phyloP scores from a whole-genome alignment of 768 basidiomycete genomes.

The Leccinum fibrillosum region DNA sequence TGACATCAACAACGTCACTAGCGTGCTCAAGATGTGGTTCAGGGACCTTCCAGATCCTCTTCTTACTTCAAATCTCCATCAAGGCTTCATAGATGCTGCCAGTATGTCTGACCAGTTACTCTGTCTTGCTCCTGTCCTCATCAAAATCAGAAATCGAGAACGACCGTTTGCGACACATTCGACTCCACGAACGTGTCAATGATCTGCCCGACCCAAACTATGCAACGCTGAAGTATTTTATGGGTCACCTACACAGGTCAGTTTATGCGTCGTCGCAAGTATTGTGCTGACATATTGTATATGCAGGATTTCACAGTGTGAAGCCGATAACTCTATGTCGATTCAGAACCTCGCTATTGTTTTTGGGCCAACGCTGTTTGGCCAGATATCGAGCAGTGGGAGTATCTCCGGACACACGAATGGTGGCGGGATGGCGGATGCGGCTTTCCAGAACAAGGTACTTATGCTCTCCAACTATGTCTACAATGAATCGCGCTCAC shows the following conservation, averaged over 20 bases:
- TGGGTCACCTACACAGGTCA: conserved; percentile 91
- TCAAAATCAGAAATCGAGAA: conserved; percentile 74
- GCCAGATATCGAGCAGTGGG: conserved; percentile 51
- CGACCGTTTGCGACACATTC: conserved; percentile 91
- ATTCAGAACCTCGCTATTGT: conserved; percentile 93
- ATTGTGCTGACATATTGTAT: conserved; percentile 9
- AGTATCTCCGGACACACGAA: conserved; percentile 45
- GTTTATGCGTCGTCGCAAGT: conserved; percentile 16
- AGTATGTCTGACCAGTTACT: conserved; percentile 50
- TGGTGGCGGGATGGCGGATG: conserved; percentile 63
- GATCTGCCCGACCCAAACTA: conserved; percentile 99
- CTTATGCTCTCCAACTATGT: neutral
- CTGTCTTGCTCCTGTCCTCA: neutral
- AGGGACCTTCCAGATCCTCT: conserved; percentile 94
- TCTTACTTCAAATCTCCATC: conserved; percentile 77
- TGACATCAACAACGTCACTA: conserved; percentile 96
- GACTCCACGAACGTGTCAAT: conserved; percentile 95
- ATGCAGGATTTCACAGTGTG: conserved; percentile 70
- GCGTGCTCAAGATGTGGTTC: conserved; percentile 93
- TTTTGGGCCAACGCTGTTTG: conserved; percentile 96
- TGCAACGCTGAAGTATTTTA: conserved; percentile 90
- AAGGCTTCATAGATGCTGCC: conserved; percentile 93
- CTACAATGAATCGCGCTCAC: conserved; percentile 5
- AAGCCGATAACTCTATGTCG: conserved; percentile 85
- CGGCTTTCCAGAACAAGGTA: conserved; percentile 71